Conservation (phyloP, 345 rosid genomes). For the Acer negundo region DNA sequence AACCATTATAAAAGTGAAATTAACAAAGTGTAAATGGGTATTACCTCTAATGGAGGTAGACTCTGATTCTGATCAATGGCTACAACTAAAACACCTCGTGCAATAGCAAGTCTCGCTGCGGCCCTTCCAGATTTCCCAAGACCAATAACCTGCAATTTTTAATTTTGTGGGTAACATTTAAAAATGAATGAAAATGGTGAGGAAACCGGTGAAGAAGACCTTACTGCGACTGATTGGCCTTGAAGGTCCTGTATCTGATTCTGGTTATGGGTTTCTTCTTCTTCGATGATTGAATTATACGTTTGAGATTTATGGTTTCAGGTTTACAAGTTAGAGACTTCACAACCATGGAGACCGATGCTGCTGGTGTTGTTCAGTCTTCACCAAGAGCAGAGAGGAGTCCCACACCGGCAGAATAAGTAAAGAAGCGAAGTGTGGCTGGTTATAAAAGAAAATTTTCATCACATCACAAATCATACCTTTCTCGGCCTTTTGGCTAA, state of each 20-base stretch:
- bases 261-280: not conserved
- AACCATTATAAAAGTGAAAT: not conserved
- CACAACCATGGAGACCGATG: not conserved
- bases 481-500: conserved; percentile 59
- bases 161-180: not conserved
- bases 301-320: not conserved
- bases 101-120: conserved; percentile 38
- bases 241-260: conserved; percentile 14
- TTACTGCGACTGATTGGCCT: conserved; percentile 15
- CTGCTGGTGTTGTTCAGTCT: no score
- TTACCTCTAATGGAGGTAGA: conserved; percentile 30
- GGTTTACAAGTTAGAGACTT: not conserved
- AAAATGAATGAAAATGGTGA: not conserved
- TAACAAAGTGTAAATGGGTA: not conserved
- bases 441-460: not conserved
- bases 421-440: not conserved
- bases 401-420: not conserved
- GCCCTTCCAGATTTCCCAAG: conserved; percentile 39
- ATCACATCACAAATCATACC: conserved; percentile 9
- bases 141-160: conserved; percentile 26
- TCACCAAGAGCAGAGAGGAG: no score
- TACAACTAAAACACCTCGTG: conserved; percentile 38
- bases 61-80: conserved; percentile 33
- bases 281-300: not conserved
- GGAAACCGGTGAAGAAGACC: not conserved